Percentiles rank a stretch among this genome's conserved stretches.
Evolutionary conservation across 148 eudicot genomes (phyloP).

Genomic region (Chenopodium album): DNA sequence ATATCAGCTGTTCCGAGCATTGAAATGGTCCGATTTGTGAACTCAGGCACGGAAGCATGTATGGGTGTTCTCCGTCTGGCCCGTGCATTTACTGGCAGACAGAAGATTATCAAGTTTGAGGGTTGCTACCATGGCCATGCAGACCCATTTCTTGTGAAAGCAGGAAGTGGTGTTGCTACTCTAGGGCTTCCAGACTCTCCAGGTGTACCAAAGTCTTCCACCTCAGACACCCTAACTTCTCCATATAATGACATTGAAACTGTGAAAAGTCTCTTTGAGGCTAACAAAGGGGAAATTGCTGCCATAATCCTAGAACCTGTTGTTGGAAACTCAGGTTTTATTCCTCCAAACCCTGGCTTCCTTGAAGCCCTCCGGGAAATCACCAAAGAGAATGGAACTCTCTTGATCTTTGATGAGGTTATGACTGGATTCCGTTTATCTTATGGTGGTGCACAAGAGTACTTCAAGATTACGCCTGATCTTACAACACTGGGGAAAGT

Average conservation of each 20-base stretch:
- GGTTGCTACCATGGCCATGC: slow-evolving; percentile 99
- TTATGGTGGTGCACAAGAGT: slow-evolving; percentile 95
- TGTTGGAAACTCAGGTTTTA: slow-evolving; percentile 91
- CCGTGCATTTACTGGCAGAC: slow-evolving; percentile 79
- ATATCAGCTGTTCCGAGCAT: slow-evolving; percentile 95
- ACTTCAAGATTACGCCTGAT: slow-evolving; percentile 84
- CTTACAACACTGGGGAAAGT: slow-evolving; percentile 88
- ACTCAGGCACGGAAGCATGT: slow-evolving; percentile 98
- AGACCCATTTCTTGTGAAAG: slow-evolving; percentile 91
- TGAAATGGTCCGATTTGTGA: slow-evolving; percentile 97
- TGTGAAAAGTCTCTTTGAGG: slow-evolving; percentile 52
- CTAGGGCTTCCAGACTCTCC: slow-evolving; percentile 96
- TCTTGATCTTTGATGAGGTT: slow-evolving; percentile 87
- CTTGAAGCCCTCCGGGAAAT: slow-evolving; percentile 57
- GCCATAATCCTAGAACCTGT: slow-evolving; percentile 91
- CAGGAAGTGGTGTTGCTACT: slow-evolving; percentile 97
- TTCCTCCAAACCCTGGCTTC: slow-evolving; percentile 72
- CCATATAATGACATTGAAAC: slow-evolving; percentile 72
- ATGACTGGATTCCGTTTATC: slow-evolving; percentile 94
- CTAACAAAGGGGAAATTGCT: slow-evolving; percentile 81
- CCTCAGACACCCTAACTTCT: slow-evolving; percentile 66
- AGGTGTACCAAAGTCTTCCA: slow-evolving; percentile 85
- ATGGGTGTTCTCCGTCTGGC: slow-evolving; percentile 95
- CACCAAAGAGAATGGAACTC: slow-evolving; percentile 68
- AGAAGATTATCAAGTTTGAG: slow-evolving; percentile 87